A percentile compares a stretch with the other conserved stretches of the same genome.
phyloP scores from a whole-genome alignment of 306 rosid species.

The Vigna radiata region DNA sequence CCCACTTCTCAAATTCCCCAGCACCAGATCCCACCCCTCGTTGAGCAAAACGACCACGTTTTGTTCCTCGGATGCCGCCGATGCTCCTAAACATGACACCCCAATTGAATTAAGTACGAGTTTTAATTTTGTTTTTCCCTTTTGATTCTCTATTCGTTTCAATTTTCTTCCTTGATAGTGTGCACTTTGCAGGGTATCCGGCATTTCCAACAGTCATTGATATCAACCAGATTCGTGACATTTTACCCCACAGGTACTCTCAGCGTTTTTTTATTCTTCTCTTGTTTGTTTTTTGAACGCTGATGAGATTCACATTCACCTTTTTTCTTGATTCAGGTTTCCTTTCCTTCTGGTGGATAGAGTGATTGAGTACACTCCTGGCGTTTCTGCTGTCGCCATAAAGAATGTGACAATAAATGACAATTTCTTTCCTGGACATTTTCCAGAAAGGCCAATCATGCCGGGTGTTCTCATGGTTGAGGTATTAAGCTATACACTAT shows the following conservation, averaged over 20 bases:
- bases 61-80: slow-evolving; percentile 52
- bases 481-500: slow-evolving; percentile 51
- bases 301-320: neutral
- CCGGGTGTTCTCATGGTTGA: slow-evolving; percentile 98
- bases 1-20: slow-evolving; percentile 43
- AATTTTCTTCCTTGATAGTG: neutral
- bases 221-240: slow-evolving; percentile 81
- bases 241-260: slow-evolving; percentile 83
- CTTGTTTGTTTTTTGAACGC: neutral
- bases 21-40: slow-evolving; percentile 49
- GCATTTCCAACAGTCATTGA: slow-evolving; percentile 88
- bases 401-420: slow-evolving; percentile 86
- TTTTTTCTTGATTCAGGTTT: slow-evolving; percentile 59
- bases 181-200: slow-evolving; percentile 61
- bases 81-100: slow-evolving; percentile 48
- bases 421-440: slow-evolving; percentile 96
- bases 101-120: slow-evolving; percentile 68
- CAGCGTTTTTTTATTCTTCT: neutral
- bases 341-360: slow-evolving; percentile 96
- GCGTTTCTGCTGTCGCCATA: slow-evolving; percentile 64
- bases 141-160: neutral
- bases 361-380: slow-evolving; percentile 74
- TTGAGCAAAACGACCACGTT: slow-evolving; percentile 37
- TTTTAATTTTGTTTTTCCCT: neutral
- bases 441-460: slow-evolving; percentile 95